Conservation (phyloP, 345 rosid species). For the Draba incana region DNA sequence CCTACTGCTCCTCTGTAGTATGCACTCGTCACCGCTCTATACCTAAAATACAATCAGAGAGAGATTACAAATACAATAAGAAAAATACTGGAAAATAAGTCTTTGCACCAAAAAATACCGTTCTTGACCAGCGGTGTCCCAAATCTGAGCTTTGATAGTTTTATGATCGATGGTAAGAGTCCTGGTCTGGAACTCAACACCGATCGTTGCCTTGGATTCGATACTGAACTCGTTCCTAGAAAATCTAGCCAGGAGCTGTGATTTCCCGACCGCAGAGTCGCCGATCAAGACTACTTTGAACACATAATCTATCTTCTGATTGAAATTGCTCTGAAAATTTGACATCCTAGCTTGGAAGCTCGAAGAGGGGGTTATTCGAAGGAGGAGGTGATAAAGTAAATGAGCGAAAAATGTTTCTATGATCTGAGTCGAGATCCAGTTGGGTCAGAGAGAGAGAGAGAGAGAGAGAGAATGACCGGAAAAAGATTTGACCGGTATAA, state of each 20-base stretch:
- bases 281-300: constrained; percentile 69
- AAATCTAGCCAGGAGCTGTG: constrained; percentile 74
- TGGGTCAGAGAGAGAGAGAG: constrained; percentile 25
- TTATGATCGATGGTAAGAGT: constrained; percentile 59
- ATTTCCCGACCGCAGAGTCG: constrained; percentile 75
- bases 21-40: constrained; percentile 85
- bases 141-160: constrained; percentile 73
- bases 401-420: not conserved
- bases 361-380: not conserved
- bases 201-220: constrained; percentile 72
- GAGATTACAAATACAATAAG: not conserved
- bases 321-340: constrained; percentile 48
- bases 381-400: not conserved
- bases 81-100: not conserved
- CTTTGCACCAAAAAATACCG: constrained; percentile 37
- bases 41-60: constrained; percentile 45
- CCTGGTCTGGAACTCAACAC: constrained; percentile 70
- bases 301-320: constrained; percentile 65
- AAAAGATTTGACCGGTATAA: constrained; percentile 2
- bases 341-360: constrained; percentile 39
- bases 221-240: constrained; percentile 62
- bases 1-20: constrained; percentile 82
- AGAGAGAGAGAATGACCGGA: constrained; percentile 13
- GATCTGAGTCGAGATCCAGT: constrained; percentile 7
- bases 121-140: constrained; percentile 89